Evolutionary conservation across 2,329 filamentous ascomycete genomes (phyloP), one percentile per base, ranked within the genome.

Genomic region (Diaporthe caulivora): DNA sequence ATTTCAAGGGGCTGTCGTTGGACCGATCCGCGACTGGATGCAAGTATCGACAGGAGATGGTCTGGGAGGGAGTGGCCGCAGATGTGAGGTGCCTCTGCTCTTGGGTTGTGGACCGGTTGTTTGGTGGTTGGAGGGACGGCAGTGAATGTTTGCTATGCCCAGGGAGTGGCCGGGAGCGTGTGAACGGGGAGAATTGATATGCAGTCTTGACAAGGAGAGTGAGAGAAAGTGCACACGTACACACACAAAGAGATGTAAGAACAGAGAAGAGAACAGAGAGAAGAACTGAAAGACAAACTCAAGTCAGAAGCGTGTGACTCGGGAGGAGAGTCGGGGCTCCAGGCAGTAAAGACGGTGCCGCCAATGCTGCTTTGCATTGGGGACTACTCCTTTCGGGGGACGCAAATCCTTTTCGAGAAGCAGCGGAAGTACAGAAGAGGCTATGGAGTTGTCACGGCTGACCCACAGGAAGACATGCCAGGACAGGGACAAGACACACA

Each of bases 371-470:
- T 49, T 26, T 67, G 62, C 47, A 53, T 53, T 67, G 47, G 29
- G 29, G 24, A 67, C 53, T 67, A 24, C 62, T 51, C 44, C n/a
- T 65, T 51, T 51, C 24, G 62, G 44, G 10, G 17, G 60, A 24
- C 60, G 44, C 44, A 26, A 53, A 67, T 51, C 44, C 47, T 67
- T 53, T 67, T 67, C 62, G 62, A 67, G 62, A 53, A 40, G 47
- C 62, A 51, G 47, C 62, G 47, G 47, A 67, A 53, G 44, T 15
- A 53, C 18, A 67, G 18, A 44, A 65, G 47, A 65, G 60, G 29
- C 60, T 15, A 42, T 51, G 60, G 60, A 65, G 60, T 24, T 24
- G 44, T 51, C 29, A 37, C n/a, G 29, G 44, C 44, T 21, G 62
- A 65, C 62, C 62, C 62, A 67, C 62, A 5, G 62, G 15, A 53